Evolutionary conservation across 495 filamentous ascomycete genomes (phyloP), one percentile per base, ranked within the genome.

Genomic region (Neurospora sp.): DNA sequence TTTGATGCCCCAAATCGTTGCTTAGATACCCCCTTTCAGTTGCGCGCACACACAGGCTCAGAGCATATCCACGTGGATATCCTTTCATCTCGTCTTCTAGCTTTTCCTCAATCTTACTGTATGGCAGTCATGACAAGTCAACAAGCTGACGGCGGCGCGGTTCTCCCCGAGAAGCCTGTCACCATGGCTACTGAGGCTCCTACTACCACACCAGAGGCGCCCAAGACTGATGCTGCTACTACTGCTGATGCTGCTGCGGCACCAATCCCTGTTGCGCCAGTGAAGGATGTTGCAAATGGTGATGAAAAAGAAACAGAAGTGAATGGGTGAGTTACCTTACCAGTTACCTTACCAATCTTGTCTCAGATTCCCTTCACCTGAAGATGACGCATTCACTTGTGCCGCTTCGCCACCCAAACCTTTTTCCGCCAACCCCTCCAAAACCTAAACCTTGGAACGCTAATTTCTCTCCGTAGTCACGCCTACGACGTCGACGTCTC

Each of bases 61-160:
- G 27, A 66, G 2, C 14, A 66, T 66, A 66, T 66, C 53, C 53
- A 66, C 27, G 53, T 66, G 53, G 53, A 66, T 66, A 66, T 35
- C 53, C 27, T 78, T 81, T 81, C 44, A 79, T 81, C 80, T 80
- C 81, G 71, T 73, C 48, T 53, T 71, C 72, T 53, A 46, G 20
- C n/a, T 44, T 44, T 48, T 48, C 66, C 69, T 48, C 78, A 74
- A 35, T 72, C 48, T 69, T 70, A 72, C 72, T 77, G 83, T 79
- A 85, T 88, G 84, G 83, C 84, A 81, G 81, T 85, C 70, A 89
- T 90, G 87, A 83, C 86, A n/a, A 84, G 88, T 71, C 83, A 82
- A 46, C 80, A 83, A 31, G 75, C 83, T 71, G 85, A 88, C 72
- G 79, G 78, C 59, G 76, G 14, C 53, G 31, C 80, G 75, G 75